Percentiles rank a stretch among this genome's conserved stretches.
Evolutionary conservation across 2,329 filamentous ascomycete genomes (phyloP).

Genomic region (Trichoderma aggressivum): DNA sequence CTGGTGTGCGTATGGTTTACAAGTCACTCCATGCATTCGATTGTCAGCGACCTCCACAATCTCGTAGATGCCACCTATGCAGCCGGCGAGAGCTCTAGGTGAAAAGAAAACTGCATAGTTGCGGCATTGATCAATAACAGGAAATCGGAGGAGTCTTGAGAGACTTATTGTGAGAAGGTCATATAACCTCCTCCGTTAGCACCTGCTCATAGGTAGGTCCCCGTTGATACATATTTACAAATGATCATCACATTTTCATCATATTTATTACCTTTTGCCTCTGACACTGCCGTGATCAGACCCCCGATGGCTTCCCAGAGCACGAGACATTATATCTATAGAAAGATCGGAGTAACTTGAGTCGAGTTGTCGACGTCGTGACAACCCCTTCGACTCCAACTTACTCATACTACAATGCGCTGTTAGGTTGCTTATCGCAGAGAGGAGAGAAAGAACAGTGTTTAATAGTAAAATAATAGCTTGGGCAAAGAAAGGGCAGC

Average conservation of each 20-base stretch:
- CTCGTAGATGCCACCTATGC: not conserved
- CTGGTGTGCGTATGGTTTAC: not conserved
- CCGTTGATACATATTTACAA: no score
- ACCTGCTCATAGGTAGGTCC: no score
- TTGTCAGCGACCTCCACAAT: not conserved
- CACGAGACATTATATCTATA: no score
- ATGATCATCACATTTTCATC: no score
- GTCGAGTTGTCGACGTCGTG: not conserved
- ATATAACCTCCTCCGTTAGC: no score
- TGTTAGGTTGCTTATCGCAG: not conserved
- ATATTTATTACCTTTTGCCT: no score
- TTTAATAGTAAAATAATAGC: not conserved
- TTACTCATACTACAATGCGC: not conserved
- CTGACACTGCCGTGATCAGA: no score
- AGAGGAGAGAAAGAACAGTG: fast-evolving
- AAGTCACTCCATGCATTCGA: not conserved
- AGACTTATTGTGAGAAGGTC: no score
- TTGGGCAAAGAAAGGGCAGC: not conserved
- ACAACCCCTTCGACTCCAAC: not conserved
- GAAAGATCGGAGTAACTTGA: not conserved
- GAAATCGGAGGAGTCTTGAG: not conserved
- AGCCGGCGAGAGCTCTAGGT: not conserved
- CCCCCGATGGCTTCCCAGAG: no score
- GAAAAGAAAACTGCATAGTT: not conserved
- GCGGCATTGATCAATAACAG: not conserved